These are phyloP conservation scores for Solanum microdontum DNA, from an alignment of 257 asterid genomes.

Conservation along the genomic window DNA sequence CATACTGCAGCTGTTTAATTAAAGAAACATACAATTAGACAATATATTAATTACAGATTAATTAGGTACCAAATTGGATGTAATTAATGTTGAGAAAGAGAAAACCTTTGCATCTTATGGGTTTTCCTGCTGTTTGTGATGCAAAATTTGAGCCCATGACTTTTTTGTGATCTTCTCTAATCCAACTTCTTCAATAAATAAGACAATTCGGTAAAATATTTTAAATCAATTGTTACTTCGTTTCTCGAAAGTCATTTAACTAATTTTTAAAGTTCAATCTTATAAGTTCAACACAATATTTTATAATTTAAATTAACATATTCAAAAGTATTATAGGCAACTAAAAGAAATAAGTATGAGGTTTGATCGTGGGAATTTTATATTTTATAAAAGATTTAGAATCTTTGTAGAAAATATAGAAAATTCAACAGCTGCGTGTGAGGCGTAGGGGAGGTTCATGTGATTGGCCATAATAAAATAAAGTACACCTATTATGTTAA, in stretches of 20 bases:
- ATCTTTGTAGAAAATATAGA: background rate
- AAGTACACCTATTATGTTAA: no score
- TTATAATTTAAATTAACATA: no score
- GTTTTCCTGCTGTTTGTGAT: constrained; percentile 20
- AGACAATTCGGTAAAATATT: background rate
- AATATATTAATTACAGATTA: background rate
- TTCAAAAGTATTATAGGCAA: no score
- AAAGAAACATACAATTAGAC: background rate
- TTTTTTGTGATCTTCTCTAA: background rate
- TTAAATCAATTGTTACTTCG: no score
- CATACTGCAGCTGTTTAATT: constrained; percentile 34
- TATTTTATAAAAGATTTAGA: background rate
- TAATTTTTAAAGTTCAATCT: no score
- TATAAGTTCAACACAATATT: no score
- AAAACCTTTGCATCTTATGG: constrained; percentile 42
- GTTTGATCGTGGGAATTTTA: background rate
- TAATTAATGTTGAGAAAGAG: background rate
- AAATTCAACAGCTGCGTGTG: background rate
- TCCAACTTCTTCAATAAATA: background rate
- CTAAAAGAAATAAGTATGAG: background rate
- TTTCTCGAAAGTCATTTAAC: background rate
- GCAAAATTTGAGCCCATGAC: constrained; percentile 7
- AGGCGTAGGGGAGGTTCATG: background rate
- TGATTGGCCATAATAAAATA: background rate
- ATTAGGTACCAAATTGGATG: background rate